Percentiles rank a stretch among this genome's conserved stretches.
Conservation (phyloP, 2,329 filamentous ascomycete species). For the Erysiphe pisi region DNA sequence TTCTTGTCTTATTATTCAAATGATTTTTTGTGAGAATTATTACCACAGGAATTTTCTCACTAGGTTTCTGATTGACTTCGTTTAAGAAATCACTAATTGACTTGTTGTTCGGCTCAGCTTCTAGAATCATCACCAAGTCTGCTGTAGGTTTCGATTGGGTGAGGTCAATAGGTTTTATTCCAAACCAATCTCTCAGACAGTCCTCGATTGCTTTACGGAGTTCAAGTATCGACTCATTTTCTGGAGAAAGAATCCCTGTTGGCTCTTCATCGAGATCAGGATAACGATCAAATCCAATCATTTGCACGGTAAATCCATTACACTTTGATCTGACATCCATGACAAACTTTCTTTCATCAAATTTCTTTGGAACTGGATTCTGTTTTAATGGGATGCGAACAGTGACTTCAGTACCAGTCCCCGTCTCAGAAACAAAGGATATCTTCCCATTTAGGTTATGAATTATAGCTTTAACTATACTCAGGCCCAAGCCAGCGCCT, state of each 20-base stretch:
- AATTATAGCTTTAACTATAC: constrained; percentile 52
- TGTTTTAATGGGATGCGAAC: constrained; percentile 33
- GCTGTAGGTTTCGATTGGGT: constrained; percentile 23
- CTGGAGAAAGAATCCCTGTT: constrained; percentile 35
- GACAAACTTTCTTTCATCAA: constrained; percentile 30
- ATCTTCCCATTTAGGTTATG: constrained; percentile 50
- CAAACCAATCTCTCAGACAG: constrained; percentile 34
- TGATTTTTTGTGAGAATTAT: constrained; percentile 34
- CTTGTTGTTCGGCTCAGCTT: constrained; percentile 33
- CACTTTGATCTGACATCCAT: constrained; percentile 31
- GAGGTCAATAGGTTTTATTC: constrained; percentile 31
- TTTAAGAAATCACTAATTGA: constrained; percentile 32
- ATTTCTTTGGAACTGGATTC: constrained; percentile 28
- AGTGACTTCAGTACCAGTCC: constrained; percentile 46
- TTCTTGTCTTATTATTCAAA: constrained; percentile 31
- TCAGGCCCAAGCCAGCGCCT: constrained; percentile 52
- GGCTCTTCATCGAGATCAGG: constrained; percentile 35
- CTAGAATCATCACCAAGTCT: constrained; percentile 34
- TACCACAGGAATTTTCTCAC: constrained; percentile 31
- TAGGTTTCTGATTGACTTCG: constrained; percentile 29
- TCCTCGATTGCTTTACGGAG: constrained; percentile 32
- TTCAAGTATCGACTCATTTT: constrained; percentile 33
- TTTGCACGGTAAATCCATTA: constrained; percentile 32
- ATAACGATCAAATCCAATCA: constrained; percentile 34
- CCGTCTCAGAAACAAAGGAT: constrained; percentile 45